These are phyloP conservation scores for Fonsecaea multimorphosa DNA, from an alignment of 2,329 filamentous ascomycete species.

Conservation along the genomic window DNA sequence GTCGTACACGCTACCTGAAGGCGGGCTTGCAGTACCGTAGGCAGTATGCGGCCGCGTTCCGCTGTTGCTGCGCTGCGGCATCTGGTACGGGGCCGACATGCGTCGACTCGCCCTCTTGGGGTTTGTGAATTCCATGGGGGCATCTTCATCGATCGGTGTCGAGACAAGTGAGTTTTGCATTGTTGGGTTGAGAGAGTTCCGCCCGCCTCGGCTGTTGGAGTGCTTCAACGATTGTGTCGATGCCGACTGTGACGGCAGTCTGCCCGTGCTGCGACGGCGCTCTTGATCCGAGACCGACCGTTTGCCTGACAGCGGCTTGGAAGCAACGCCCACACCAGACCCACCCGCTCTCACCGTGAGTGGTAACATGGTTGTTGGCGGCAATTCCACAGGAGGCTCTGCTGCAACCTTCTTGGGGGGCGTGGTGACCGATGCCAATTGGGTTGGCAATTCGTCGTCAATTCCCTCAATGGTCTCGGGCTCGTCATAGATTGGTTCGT, in stretches of 20 bases:
- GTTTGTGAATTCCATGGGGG: slow-evolving; percentile 31
- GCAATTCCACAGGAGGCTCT: slow-evolving; percentile 12
- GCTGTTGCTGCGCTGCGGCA: slow-evolving; percentile 17
- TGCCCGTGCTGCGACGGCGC: slow-evolving; percentile 18
- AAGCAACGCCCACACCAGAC: slow-evolving; percentile 32
- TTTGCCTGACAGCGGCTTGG: slow-evolving; percentile 16
- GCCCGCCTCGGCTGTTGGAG: slow-evolving; percentile 21
- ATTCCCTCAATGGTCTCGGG: slow-evolving; percentile 57
- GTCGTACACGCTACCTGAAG: slow-evolving; percentile 9
- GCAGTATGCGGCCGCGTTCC: slow-evolving; percentile 20
- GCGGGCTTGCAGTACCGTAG: slow-evolving; percentile 6
- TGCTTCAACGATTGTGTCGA: slow-evolving; percentile 26
- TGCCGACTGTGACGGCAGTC: slow-evolving; percentile 18
- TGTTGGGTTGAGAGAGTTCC: slow-evolving; percentile 21
- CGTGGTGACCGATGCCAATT: slow-evolving; percentile 19
- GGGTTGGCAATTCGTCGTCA: slow-evolving; percentile 32
- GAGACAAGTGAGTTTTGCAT: slow-evolving; percentile 26
- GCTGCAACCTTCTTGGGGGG: neutral
- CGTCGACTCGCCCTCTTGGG: slow-evolving; percentile 24
- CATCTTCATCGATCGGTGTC: slow-evolving; percentile 37
- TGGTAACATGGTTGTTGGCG: slow-evolving; percentile 16
- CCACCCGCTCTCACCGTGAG: slow-evolving; percentile 25
- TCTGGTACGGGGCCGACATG: slow-evolving; percentile 24
- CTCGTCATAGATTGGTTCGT: slow-evolving; percentile 70
- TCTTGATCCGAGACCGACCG: slow-evolving; percentile 31